Evolutionary conservation across 208 protist genomes (phyloP).

Genomic region (Naegleria gruberi): DNA sequence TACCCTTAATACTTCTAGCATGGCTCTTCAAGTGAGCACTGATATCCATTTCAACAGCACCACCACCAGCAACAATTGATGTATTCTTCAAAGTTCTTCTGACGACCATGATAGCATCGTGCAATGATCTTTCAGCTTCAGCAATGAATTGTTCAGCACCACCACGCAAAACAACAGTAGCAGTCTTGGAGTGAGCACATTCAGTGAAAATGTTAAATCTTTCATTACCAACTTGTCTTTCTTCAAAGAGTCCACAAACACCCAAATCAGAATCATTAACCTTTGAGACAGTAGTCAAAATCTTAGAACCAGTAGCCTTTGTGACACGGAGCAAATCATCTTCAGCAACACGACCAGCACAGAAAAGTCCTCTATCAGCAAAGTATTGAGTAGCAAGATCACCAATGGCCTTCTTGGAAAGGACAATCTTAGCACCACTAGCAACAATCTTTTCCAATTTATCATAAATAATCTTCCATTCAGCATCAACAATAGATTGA

Average conservation of each 20-base stretch:
- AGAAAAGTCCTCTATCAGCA: constrained; percentile 98
- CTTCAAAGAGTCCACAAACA: constrained; percentile 92
- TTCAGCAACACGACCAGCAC: constrained; percentile 95
- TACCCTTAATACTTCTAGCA: constrained; percentile 91
- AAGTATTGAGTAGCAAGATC: constrained; percentile 99
- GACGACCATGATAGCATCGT: constrained; percentile 99
- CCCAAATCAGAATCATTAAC: constrained; percentile 86
- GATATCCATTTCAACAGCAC: constrained; percentile 99
- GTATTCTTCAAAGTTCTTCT: constrained; percentile 89
- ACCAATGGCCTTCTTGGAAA: constrained; percentile 98
- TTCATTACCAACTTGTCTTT: constrained; percentile 94
- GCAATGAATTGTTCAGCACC: constrained; percentile 99
- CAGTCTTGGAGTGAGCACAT: constrained; percentile 76
- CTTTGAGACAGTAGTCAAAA: constrained; percentile 95
- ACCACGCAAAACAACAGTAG: constrained; percentile 88
- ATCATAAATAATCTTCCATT: constrained; percentile 99
- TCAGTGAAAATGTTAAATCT: constrained; percentile 99
- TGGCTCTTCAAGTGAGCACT: constrained; percentile 90
- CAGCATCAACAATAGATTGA: constrained; percentile 98
- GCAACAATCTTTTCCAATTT: constrained; percentile 98
- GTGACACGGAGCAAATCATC: constrained; percentile 86
- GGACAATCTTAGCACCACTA: constrained; percentile 94
- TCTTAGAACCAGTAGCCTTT: constrained; percentile 86
- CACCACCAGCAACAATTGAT: constrained; percentile 97
- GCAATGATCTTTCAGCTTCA: constrained; percentile 97